Evolutionary conservation across 192 early-diverging fungal genomes (phyloP).

Genomic region (Gaertneriomyces semiglobifer): DNA sequence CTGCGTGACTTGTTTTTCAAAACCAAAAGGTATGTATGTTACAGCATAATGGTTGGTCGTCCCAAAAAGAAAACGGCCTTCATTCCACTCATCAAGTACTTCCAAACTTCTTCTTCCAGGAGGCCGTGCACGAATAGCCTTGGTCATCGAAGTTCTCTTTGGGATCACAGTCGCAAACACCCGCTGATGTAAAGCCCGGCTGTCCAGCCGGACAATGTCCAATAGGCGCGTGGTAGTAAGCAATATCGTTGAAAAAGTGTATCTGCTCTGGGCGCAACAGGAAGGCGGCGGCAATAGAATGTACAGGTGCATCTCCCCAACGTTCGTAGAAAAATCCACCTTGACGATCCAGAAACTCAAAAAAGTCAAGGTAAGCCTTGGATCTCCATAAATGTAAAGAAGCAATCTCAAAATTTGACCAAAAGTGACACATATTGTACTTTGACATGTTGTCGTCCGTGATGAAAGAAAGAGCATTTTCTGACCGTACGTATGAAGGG

Average conservation of each 20-base stretch:
- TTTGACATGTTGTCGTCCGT: slow-evolving; percentile 36
- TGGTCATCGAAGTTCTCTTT: slow-evolving; percentile 18
- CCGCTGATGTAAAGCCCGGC: slow-evolving; percentile 4
- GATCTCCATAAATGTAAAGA: slow-evolving; percentile 67
- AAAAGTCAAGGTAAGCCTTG: slow-evolving; percentile 62
- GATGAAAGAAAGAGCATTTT: slow-evolving; percentile 13
- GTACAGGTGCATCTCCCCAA: slow-evolving; percentile 77
- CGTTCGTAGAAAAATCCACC: slow-evolving; percentile 86
- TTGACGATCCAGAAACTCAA: slow-evolving; percentile 67
- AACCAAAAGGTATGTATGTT: too few relatives aligned
- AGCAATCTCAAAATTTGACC: slow-evolving; percentile 89
- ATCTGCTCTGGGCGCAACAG: slow-evolving; percentile 58
- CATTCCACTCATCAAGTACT: too few relatives aligned
- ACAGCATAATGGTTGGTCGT: too few relatives aligned
- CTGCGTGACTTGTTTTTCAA: too few relatives aligned
- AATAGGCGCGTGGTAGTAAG: slow-evolving; percentile 65
- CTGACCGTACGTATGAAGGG: slow-evolving; percentile 12
- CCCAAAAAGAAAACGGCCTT: too few relatives aligned
- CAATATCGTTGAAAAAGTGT: slow-evolving; percentile 75
- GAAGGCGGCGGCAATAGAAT: slow-evolving; percentile 63
- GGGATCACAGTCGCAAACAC: slow-evolving; percentile 16
- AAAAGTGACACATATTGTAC: slow-evolving; percentile 72
- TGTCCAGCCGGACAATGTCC: slow-evolving; percentile 67
- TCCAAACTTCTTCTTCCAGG: slow-evolving; percentile 19
- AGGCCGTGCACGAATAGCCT: slow-evolving; percentile 11